Conservation (phyloP, 345 rosid genomes). For the Orychophragmus violaceus region DNA sequence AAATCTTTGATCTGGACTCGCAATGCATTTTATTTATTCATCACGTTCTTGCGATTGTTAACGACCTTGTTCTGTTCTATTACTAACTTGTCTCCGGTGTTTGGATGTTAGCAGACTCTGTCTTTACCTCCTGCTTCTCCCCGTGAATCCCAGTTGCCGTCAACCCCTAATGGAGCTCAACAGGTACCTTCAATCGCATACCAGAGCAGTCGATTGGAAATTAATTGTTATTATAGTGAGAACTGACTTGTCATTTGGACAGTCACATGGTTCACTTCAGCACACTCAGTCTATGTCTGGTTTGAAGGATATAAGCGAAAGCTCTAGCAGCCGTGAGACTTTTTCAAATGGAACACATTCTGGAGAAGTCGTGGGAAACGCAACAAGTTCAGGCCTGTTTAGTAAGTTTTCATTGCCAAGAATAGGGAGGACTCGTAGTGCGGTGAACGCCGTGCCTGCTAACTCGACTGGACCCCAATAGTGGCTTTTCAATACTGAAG, state of each 20-base stretch:
- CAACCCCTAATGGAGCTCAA: constrained; percentile 38
- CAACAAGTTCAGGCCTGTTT: not conserved
- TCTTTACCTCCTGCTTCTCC: constrained; percentile 47
- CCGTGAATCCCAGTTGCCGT: constrained; percentile 32
- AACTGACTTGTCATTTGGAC: constrained; percentile 1
- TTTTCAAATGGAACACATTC: constrained; percentile 15
- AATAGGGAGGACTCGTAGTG: constrained; percentile 24
- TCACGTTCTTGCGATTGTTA: not conserved
- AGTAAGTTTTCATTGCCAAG: constrained; percentile 25
- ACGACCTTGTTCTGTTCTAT: not conserved
- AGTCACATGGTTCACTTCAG: constrained; percentile 32
- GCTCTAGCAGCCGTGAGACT: constrained; percentile 5
- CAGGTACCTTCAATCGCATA: constrained; percentile 39
- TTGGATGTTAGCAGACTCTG: constrained; percentile 34
- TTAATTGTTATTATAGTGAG: not conserved
- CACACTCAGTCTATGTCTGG: constrained; percentile 31
- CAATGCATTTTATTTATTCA: not conserved
- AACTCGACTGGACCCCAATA: constrained; percentile 32
- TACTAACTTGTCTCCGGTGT: constrained; percentile 11
- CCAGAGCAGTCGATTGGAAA: not conserved
- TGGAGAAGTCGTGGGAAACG: constrained; percentile 14
- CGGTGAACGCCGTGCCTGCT: constrained; percentile 7
- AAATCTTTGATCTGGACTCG: not conserved
- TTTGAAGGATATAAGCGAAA: constrained; percentile 41
- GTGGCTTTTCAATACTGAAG: constrained; percentile 1